These are phyloP conservation scores for Chiua virens DNA, from an alignment of 768 basidiomycete genomes.

Conservation along the genomic window DNA sequence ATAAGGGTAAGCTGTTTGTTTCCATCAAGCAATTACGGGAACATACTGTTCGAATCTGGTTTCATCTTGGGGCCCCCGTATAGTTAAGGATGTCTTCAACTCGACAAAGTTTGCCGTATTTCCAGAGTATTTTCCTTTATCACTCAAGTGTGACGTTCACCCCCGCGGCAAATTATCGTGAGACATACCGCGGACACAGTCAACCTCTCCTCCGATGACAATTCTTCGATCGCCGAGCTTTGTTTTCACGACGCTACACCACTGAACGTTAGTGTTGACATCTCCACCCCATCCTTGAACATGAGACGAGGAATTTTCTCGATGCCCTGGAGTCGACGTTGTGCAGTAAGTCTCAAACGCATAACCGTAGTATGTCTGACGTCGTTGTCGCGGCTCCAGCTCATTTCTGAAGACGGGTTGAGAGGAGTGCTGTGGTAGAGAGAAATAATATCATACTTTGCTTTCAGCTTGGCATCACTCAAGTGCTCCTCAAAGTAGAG, in stretches of 20 bases:
- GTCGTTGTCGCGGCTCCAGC: slow-evolving; percentile 60
- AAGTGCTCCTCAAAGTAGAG: slow-evolving; percentile 76
- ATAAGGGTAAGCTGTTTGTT: slow-evolving; percentile 3
- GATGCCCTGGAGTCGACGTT: slow-evolving; percentile 28
- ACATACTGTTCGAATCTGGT: slow-evolving; percentile 76
- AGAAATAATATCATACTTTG: slow-evolving; percentile 52
- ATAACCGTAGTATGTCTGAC: slow-evolving; percentile 81
- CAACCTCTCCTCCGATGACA: slow-evolving; percentile 88
- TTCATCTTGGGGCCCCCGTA: slow-evolving; percentile 64
- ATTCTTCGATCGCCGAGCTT: slow-evolving; percentile 71
- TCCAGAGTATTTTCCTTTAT: slow-evolving; percentile 59
- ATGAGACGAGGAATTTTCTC: slow-evolving; percentile 23
- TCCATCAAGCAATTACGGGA: background rate
- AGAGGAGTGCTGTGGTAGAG: background rate
- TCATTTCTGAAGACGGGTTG: slow-evolving; percentile 49
- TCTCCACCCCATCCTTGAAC: slow-evolving; percentile 69
- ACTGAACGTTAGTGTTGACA: slow-evolving; percentile 86
- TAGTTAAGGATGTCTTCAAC: slow-evolving; percentile 80
- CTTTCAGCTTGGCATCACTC: slow-evolving; percentile 53
- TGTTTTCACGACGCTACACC: slow-evolving; percentile 88
- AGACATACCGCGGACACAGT: slow-evolving; percentile 74
- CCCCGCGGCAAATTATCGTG: background rate
- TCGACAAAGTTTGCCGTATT: slow-evolving; percentile 74
- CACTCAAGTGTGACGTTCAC: background rate
- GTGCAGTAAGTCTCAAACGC: slow-evolving; percentile 91